Evolutionary conservation across 495 filamentous ascomycete genomes (phyloP), one percentile per base, ranked within the genome.

Genomic region (Massariosphaeria phaeospora): DNA sequence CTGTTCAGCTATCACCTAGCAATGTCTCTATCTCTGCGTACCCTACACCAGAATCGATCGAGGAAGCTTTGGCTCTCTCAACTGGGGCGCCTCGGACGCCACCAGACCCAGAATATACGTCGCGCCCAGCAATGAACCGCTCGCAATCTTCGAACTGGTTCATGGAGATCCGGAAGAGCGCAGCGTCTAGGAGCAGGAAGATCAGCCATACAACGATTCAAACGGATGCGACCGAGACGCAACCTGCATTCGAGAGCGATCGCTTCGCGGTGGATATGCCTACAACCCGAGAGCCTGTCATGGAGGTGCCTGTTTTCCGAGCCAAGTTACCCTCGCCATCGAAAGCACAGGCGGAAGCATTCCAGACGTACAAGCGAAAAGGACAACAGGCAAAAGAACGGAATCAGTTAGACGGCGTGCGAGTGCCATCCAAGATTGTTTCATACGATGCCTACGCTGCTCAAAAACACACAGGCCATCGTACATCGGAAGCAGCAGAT

Each of bases 211-310:
- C 48, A 1, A 63, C 49, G 7, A 63, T 63, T 20, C n/a, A 24
- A 17, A 63, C 59, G n/a, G 50, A 63, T 20, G 49, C 48, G 2
- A 50, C 42, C 2, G 38, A 45, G 4, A 50, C 49, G 1, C 54
- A 63, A 18, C 54, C 54, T 1, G 48, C 48, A n/a, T 63, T 63
- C 40, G 54, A 63, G 24, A 58, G 54, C 25, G 59, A 63, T 36
- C 48, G 47, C 2, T 63, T 63, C 27, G 59, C 59, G 13, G 30
- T 63, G 12, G 41, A 49, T 1, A 63, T 55, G 59, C 59, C 59
- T 5, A 55, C 54, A 1, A 63, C 59, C 3, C 33, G 59, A 12
- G 59, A 63, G 33, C 59, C 54, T 4, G 48, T 58, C 13, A 13
- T 59, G 5, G 54, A 55, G 4, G 27, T 43, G 0, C 41, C 42